phyloP scores from a whole-genome alignment of 352 stramenopile genomes.

The Phytophthora agathidicida region DNA sequence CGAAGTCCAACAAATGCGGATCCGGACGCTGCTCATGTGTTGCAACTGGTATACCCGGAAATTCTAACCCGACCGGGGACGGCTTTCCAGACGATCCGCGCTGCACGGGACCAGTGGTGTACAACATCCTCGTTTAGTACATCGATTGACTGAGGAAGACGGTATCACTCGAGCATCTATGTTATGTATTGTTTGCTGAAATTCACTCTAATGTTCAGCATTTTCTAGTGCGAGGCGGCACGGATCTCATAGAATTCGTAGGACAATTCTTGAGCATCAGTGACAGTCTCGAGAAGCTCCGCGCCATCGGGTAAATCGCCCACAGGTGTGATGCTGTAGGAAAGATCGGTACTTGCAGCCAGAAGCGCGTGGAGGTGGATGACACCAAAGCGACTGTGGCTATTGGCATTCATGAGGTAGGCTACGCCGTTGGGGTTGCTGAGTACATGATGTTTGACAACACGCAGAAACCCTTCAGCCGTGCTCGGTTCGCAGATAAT shows the following conservation, averaged over 20 bases:
- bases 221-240: constrained; percentile 17
- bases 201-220: constrained; percentile 23
- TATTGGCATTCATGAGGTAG: constrained; percentile 89
- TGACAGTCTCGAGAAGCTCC: constrained; percentile 77
- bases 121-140: constrained; percentile 66
- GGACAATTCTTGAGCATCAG: constrained; percentile 74
- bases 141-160: no score
- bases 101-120: constrained; percentile 65
- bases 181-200: not conserved
- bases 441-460: constrained; percentile 66
- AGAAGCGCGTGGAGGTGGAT: constrained; percentile 73
- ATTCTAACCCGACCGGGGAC: constrained; percentile 76
- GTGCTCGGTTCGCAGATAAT: constrained; percentile 90
- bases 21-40: constrained; percentile 75
- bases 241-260: constrained; percentile 91
- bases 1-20: constrained; percentile 76
- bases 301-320: constrained; percentile 57
- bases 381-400: constrained; percentile 87
- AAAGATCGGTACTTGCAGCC: constrained; percentile 56
- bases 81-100: constrained; percentile 71
- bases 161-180: not conserved
- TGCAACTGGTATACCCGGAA: constrained; percentile 60
- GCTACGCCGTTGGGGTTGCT: constrained; percentile 52
- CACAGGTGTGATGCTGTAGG: constrained; percentile 76
- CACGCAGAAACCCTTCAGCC: constrained; percentile 84